Base-by-base conservation (phyloP, 768 basidiomycete genomes). In the Mycena alexandri region DNA sequence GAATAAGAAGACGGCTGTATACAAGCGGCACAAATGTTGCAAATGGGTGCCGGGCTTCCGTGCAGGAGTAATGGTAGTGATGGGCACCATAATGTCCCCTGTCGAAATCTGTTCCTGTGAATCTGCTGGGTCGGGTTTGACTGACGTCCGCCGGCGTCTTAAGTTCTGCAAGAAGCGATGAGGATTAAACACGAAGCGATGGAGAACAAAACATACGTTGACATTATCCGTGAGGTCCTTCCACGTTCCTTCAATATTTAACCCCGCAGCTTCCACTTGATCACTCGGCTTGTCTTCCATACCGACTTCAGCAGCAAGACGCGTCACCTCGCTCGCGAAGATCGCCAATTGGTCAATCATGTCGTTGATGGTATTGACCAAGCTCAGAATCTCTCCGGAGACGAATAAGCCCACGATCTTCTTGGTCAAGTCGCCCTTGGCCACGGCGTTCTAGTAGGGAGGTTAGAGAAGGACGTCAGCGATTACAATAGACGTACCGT, bases 361-460 rank as follows among this genome's bases (percentile, higher is more conserved):
- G 78, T 92, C 91, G 80, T 98, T 98, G 88, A 99, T 99, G 19
- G 98, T 99, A 79, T 96, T 95, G 55, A 98, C 96, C 71, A 99
- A 84, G 70, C 89, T 91, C n/a, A 97, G 83, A 83, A 99, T 97
- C 81, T 99, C 97, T 76, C 97, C 97, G 17, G 94, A 92, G 5
- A 97, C 96, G 1, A 92, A 90, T 21, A 98, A 93, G 44, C 94
- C 95, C 11, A 87, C 89, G 69, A 99, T 95, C 83, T 99, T 98
- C 76, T 93, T 90, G 0, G 93, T 95, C 76, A 99, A 83, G 76
- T 98, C 95, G 67, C 98, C 97, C 17, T 91, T 88, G 17, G 96
- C 95, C 65, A 99, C 96, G 41, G 96, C 96, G 43, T 93, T 96
- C 77, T 76, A 57, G 9, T 21, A 25, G 43, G 25, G 52, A 36